phyloP scores from a whole-genome alignment of 2,329 filamentous ascomycete genomes.

The Grosmannia serpens region DNA sequence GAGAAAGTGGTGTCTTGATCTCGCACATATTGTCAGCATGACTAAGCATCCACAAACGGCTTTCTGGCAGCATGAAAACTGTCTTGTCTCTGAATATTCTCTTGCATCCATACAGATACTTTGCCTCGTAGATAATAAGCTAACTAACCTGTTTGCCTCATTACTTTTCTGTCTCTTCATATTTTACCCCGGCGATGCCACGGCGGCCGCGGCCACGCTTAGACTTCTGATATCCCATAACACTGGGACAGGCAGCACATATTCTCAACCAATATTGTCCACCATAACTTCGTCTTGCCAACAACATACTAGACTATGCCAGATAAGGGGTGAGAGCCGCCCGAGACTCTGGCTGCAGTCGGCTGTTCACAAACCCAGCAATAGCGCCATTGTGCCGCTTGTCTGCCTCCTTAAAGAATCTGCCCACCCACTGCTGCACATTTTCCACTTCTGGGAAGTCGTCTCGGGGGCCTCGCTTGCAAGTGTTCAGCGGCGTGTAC shows the following conservation, averaged over 20 bases:
- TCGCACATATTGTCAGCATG: no score
- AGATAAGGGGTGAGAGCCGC: slow-evolving; percentile 41
- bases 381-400: slow-evolving; percentile 59
- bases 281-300: background rate
- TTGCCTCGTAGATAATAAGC: background rate
- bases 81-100: no score
- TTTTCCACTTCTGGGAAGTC: slow-evolving; percentile 78
- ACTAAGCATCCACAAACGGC: no score
- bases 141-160: background rate
- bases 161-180: background rate
- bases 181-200: background rate
- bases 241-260: background rate
- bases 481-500: slow-evolving; percentile 88
- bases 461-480: slow-evolving; percentile 62
- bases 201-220: background rate
- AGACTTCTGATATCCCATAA: no score
- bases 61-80: no score
- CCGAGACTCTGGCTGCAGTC: slow-evolving; percentile 52
- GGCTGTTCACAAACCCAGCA: slow-evolving; percentile 57
- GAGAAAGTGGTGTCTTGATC: no score
- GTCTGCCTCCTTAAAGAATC: slow-evolving; percentile 69
- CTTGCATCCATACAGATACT: no score
- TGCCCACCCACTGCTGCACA: slow-evolving; percentile 73
- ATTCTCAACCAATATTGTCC: background rate
- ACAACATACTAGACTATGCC: slow-evolving; percentile 16